These are phyloP conservation scores for Populus hybrid DNA, from an alignment of 441 rosid species.

Conservation along the genomic window DNA sequence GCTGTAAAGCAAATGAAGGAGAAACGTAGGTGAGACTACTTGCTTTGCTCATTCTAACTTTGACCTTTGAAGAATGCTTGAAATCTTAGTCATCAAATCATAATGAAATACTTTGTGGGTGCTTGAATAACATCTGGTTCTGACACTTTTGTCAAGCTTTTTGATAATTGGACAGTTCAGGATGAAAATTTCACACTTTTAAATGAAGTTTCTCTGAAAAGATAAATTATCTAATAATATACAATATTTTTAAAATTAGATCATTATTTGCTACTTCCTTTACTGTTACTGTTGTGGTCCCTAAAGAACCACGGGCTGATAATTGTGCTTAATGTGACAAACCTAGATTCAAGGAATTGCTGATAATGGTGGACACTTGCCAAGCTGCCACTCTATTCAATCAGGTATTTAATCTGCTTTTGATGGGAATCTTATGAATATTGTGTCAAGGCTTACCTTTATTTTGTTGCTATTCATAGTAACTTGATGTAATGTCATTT, in stretches of 20 bases:
- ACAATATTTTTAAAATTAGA: not conserved
- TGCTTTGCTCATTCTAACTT: slow-evolving; percentile 6
- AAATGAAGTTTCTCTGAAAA: not conserved
- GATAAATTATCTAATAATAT: no score
- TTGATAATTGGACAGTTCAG: not conserved
- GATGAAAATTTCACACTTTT: not conserved
- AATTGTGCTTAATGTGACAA: slow-evolving; percentile 24
- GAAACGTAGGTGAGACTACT: slow-evolving; percentile 58
- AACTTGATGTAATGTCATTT: not conserved
- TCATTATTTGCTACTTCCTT: not conserved
- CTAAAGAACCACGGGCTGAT: slow-evolving; percentile 4
- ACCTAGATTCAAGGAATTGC: slow-evolving; percentile 86
- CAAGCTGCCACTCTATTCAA: slow-evolving; percentile 97
- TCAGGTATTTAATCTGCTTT: slow-evolving; percentile 52
- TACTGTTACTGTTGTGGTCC: not conserved
- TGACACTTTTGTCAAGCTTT: slow-evolving; percentile 7
- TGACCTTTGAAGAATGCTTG: slow-evolving; percentile 8
- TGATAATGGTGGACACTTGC: slow-evolving; percentile 98
- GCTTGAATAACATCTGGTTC: slow-evolving; percentile 2
- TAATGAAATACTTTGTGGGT: not conserved
- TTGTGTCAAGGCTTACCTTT: not conserved
- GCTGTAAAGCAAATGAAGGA: slow-evolving; percentile 99
- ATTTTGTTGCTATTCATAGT: not conserved
- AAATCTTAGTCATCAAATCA: not conserved
- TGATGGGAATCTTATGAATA: not conserved